Percentiles rank a stretch among this genome's conserved stretches.
phyloP scores from a whole-genome alignment of 139 green algal species.

The Pleodorina starrii region DNA sequence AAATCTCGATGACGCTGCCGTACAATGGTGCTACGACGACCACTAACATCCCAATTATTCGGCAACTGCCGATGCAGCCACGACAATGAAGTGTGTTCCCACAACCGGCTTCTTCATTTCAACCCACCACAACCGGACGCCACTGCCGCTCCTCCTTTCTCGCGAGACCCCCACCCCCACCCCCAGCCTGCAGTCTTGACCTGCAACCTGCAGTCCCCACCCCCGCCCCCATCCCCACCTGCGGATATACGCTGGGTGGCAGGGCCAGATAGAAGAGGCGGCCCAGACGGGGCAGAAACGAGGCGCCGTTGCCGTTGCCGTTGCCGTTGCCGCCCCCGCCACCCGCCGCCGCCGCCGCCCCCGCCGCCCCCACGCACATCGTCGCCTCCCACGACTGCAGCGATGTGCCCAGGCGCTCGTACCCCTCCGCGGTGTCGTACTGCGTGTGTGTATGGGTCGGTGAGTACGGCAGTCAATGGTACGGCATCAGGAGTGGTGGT shows the following conservation, averaged over 20 bases:
- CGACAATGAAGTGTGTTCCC: too few relatives aligned
- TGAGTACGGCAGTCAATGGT: background rate
- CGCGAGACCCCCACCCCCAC: too few relatives aligned
- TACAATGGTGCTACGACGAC: too few relatives aligned
- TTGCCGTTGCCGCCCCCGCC: background rate
- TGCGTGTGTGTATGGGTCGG: background rate
- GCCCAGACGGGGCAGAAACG: constrained; percentile 52
- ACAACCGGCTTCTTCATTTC: too few relatives aligned
- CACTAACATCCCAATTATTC: too few relatives aligned
- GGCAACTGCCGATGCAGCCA: too few relatives aligned
- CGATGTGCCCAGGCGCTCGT: constrained; percentile 56
- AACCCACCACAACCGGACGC: too few relatives aligned
- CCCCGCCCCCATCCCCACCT: constrained; percentile 66
- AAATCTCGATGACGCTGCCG: too few relatives aligned
- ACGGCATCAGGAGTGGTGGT: background rate
- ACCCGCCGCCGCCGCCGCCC: background rate
- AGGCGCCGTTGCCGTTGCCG: background rate
- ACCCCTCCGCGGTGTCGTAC: constrained; percentile 81
- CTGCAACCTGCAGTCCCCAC: too few relatives aligned
- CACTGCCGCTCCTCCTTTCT: too few relatives aligned
- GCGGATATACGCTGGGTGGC: constrained; percentile 94
- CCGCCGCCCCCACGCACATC: constrained; percentile 5
- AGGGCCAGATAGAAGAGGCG: constrained; percentile 97
- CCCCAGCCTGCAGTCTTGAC: too few relatives aligned
- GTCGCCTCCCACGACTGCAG: constrained; percentile 70